These are phyloP conservation scores for Angophora floribunda DNA, from an alignment of 345 rosid species.

Conservation along the genomic window DNA sequence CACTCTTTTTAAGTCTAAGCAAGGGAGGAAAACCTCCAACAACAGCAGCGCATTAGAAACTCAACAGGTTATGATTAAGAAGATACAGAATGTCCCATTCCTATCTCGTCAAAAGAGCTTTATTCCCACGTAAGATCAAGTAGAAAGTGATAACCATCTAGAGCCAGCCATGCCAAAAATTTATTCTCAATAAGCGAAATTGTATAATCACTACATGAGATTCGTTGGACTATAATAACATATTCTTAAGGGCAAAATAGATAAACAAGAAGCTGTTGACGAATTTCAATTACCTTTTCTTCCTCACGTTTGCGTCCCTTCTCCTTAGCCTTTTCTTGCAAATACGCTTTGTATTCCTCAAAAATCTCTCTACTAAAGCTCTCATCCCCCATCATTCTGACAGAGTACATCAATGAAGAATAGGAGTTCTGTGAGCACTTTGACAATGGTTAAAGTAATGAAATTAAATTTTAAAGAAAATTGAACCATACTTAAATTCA, in stretches of 20 bases:
- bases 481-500: conserved; percentile 53
- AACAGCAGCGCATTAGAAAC: background rate
- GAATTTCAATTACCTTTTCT: conserved; percentile 57
- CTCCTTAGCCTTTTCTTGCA: conserved; percentile 85
- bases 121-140: background rate
- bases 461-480: background rate
- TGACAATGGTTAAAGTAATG: background rate
- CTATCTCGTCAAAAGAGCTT: background rate
- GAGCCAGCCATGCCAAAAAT: background rate
- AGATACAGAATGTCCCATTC: background rate
- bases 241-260: background rate
- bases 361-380: conserved; percentile 51
- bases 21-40: background rate
- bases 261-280: background rate
- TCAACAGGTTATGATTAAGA: background rate
- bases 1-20: background rate
- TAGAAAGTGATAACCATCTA: background rate
- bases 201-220: background rate
- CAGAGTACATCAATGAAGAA: background rate
- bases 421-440: background rate
- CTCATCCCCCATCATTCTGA: conserved; percentile 77
- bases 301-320: conserved; percentile 95
- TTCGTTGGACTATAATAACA: background rate
- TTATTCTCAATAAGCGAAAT: background rate
- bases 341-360: conserved; percentile 63